Evolutionary conservation across 441 rosid genomes (phyloP).

Genomic region (Flueggea neowawraea): DNA sequence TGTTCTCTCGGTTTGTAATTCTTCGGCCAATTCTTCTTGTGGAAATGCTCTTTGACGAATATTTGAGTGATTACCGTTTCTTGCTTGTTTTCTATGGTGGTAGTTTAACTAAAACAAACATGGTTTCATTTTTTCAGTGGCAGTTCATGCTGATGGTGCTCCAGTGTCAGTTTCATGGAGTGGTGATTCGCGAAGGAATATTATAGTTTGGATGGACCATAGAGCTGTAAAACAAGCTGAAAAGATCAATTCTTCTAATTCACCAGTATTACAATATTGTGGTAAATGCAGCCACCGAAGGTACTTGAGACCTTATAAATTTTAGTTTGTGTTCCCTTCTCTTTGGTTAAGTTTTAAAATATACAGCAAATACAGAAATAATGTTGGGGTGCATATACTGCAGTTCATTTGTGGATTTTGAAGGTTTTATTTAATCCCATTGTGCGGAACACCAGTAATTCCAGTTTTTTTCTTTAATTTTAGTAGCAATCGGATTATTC

Average conservation of each 20-base stretch:
- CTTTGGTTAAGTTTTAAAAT: background rate
- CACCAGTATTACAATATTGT: constrained; percentile 78
- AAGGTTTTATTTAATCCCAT: background rate
- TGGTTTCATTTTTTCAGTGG: constrained; percentile 45
- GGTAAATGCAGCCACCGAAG: constrained; percentile 97
- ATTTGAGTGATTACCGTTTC: background rate
- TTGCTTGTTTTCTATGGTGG: background rate
- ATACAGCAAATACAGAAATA: background rate
- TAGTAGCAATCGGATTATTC: too few relatives aligned
- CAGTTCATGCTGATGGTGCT: constrained; percentile 84
- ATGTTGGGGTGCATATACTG: background rate
- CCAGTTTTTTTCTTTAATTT: background rate
- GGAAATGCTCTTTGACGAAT: too few relatives aligned
- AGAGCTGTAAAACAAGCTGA: constrained; percentile 96
- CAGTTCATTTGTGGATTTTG: background rate
- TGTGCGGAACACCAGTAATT: background rate
- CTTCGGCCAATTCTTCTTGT: background rate
- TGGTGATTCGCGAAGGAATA: constrained; percentile 91
- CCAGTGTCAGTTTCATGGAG: constrained; percentile 98
- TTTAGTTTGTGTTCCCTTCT: background rate
- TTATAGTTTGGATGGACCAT: constrained; percentile 98
- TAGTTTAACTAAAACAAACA: background rate
- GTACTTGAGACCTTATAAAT: background rate
- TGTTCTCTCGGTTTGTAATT: constrained; percentile 85
- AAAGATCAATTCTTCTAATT: constrained; percentile 73